Evolutionary conservation across 352 stramenopile species (phyloP).

Genomic region (Globisporangium solare): DNA sequence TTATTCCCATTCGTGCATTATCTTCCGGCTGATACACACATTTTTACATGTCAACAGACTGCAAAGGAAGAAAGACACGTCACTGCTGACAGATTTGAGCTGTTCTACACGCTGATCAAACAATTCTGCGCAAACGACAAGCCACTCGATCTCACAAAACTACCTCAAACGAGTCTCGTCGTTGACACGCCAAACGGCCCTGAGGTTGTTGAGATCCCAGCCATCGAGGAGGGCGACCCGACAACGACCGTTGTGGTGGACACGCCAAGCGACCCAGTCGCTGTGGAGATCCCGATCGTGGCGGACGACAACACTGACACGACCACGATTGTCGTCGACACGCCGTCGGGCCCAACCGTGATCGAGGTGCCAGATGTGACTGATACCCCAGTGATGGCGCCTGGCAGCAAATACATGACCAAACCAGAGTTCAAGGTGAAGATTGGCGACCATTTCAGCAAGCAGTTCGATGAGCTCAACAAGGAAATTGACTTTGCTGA

Average conservation of each 20-base stretch:
- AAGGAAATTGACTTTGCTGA: constrained; percentile 11
- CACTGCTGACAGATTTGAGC: neutral
- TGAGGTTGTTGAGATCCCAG: constrained; percentile 1
- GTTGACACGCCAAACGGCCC: constrained; percentile 1
- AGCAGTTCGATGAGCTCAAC: neutral
- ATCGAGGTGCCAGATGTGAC: constrained; percentile 2
- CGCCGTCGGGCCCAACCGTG: neutral
- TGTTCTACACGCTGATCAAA: neutral
- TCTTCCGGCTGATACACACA: neutral
- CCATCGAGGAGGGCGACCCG: neutral
- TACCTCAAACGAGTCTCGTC: neutral
- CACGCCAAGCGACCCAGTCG: constrained; percentile 2
- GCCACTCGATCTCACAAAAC: too few relatives aligned
- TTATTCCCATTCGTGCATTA: neutral
- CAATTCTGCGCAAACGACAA: neutral
- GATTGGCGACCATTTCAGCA: constrained; percentile 14
- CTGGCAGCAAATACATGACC: constrained; percentile 9
- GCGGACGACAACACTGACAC: neutral
- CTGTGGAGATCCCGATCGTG: neutral
- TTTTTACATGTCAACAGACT: neutral
- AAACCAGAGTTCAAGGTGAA: constrained; percentile 22
- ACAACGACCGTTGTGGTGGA: constrained; percentile 5
- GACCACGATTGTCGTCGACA: constrained; percentile 5
- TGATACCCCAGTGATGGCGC: neutral
- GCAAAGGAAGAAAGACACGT: neutral